Conservation (phyloP, 163 green algal genomes). For the Trebouxiophyceae sp. region DNA sequence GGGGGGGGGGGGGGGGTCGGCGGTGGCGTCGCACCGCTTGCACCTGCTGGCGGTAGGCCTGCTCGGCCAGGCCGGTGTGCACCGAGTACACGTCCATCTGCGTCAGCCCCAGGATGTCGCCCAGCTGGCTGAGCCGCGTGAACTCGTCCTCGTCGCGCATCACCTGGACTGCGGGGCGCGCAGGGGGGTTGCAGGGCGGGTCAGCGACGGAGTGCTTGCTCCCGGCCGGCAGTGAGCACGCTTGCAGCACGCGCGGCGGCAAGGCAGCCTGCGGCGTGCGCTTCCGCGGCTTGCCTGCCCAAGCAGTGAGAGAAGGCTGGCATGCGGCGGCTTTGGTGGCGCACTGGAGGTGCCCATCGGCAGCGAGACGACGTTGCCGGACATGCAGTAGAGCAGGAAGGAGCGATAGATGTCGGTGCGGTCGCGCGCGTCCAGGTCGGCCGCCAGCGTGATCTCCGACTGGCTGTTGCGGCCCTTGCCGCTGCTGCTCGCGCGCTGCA, state of each 20-base stretch:
- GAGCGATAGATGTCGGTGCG: slow-evolving; percentile 68
- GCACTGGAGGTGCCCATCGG: slow-evolving; percentile 65
- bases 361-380: slow-evolving; percentile 76
- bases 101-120: slow-evolving; percentile 71
- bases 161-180: slow-evolving; percentile 14
- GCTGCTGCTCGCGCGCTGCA: slow-evolving; percentile 18
- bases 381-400: slow-evolving; percentile 73
- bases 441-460: slow-evolving; percentile 74
- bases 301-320: not conserved
- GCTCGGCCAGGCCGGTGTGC: slow-evolving; percentile 69
- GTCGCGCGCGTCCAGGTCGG: slow-evolving; percentile 68
- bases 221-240: too few relatives aligned
- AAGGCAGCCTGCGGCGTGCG: not conserved
- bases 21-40: slow-evolving; percentile 6
- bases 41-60: slow-evolving; percentile 74
- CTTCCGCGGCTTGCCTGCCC: not conserved
- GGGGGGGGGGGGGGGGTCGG: not conserved
- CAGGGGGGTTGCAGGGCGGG: too few relatives aligned
- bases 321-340: not conserved
- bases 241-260: not conserved
- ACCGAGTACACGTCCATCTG: slow-evolving; percentile 65
- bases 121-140: slow-evolving; percentile 65
- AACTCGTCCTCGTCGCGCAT: slow-evolving; percentile 62
- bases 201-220: too few relatives aligned
- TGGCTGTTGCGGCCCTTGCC: slow-evolving; percentile 62